Evolutionary conservation across 306 rosid genomes (phyloP).

Genomic region (Pterocarpus macrocarpus): DNA sequence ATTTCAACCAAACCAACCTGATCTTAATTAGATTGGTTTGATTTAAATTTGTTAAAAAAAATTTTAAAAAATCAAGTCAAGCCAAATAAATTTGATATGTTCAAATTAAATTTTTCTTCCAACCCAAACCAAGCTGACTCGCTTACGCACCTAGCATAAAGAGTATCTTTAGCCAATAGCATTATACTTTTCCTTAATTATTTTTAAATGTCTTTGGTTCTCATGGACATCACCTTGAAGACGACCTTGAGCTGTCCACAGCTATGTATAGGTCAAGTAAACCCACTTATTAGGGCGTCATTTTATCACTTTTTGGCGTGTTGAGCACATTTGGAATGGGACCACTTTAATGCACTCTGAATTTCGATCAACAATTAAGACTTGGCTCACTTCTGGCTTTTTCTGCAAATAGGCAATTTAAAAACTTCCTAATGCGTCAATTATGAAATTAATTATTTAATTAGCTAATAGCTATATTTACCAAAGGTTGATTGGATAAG

Average conservation of each 20-base stretch:
- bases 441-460: not conserved
- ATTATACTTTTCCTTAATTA: not conserved
- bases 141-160: too few relatives aligned
- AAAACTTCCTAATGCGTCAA: not conserved
- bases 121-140: too few relatives aligned
- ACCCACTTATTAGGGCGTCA: not conserved
- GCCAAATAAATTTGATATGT: too few relatives aligned
- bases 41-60: too few relatives aligned
- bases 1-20: too few relatives aligned
- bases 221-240: not conserved
- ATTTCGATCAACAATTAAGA: not conserved
- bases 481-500: too few relatives aligned
- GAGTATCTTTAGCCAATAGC: not conserved
- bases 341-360: not conserved
- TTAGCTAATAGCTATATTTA: too few relatives aligned
- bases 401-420: not conserved
- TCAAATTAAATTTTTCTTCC: too few relatives aligned
- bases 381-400: too few relatives aligned
- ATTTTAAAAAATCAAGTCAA: too few relatives aligned
- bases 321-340: not conserved
- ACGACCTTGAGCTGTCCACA: slow-evolving; percentile 39
- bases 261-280: not conserved
- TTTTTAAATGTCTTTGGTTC: not conserved
- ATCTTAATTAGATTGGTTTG: too few relatives aligned
- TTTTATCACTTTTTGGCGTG: not conserved